phyloP scores from a whole-genome alignment of 176 grass and related monocot genomes.

The Juncus effusus region DNA sequence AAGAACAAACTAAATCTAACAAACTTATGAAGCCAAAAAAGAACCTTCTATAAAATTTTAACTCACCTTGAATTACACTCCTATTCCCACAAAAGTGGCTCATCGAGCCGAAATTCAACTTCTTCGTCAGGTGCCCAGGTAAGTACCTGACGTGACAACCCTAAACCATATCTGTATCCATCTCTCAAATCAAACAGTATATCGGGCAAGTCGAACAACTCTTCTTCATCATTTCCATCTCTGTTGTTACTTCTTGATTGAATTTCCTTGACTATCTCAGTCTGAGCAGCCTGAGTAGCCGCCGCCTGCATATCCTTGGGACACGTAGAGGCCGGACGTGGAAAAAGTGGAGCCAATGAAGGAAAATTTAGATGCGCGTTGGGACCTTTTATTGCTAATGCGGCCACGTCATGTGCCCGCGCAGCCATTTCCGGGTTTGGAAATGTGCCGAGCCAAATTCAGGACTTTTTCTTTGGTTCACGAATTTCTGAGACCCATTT shows the following conservation, averaged over 20 bases:
- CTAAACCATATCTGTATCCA: constrained; percentile 35
- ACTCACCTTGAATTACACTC: not conserved
- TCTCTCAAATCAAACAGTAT: constrained; percentile 56
- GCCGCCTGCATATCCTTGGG: constrained; percentile 94
- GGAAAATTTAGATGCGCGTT: constrained; percentile 90
- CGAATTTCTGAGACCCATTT: constrained; percentile 99
- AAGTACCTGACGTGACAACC: constrained; percentile 30
- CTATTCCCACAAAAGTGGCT: constrained; percentile 65
- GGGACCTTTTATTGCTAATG: constrained; percentile 76
- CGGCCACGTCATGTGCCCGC: constrained; percentile 91
- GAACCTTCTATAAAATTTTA: constrained; percentile 1
- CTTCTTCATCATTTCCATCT: constrained; percentile 32
- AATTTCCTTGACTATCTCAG: not conserved
- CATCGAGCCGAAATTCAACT: constrained; percentile 55
- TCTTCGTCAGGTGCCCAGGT: constrained; percentile 55
- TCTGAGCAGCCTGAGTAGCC: constrained; percentile 67
- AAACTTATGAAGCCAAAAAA: too few species aligned
- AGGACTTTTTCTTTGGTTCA: constrained; percentile 91
- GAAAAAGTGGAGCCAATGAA: constrained; percentile 54
- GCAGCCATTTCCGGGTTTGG: constrained; percentile 85
- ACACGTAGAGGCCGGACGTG: constrained; percentile 51
- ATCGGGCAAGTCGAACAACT: constrained; percentile 85
- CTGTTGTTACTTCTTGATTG: constrained; percentile 24
- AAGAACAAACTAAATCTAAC: too few species aligned
- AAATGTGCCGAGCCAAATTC: constrained; percentile 97